Base-by-base conservation (phyloP, 1,284 basidiomycete genomes). In the Ganoderma resinaceum region DNA sequence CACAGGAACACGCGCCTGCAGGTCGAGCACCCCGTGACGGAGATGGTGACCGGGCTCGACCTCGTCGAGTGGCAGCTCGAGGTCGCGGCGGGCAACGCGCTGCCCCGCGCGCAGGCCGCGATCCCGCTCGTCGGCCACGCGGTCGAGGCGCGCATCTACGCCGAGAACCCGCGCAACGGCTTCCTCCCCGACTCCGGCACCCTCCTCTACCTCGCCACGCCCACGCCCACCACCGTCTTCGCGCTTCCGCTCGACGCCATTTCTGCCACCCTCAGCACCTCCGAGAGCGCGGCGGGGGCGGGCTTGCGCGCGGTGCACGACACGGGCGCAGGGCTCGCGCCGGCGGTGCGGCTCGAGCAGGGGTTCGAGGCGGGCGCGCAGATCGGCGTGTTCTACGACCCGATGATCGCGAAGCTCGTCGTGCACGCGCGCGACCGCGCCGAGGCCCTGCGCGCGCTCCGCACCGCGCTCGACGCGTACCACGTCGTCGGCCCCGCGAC, bases 141-240 rank as follows among this genome's bases (percentile, higher is more conserved):
- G 0, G 98, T 98, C 74, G 96, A 98, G 81, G 96, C 95, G 16
- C 90, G 96, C n/a, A 97, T 98, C 74, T 98, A 98, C 78, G 97
- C 96, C 7, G 96, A 98, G 80, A 95, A 96, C 75, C 95, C 95
- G n/a, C 86, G 95, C 74, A 95, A 94, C 78, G 89, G 94, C 78
- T 98, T 98, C 83, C 86, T 98, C 6, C 96, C 96, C 0, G 96
- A 98, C 77, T 95, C 95, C 23, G 96, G 96, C 1, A 84, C 85
- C 8, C 84, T 98, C 3, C 80, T 94, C 12, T 93, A 96, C 79
- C 87, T 96, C 61, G 91, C 92, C 0, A 94, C 92, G 0, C 93
- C 92, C 2, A 78, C 81, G 5, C 90, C 93, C 2, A 93, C 91
- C 0, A 85, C 89, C 66, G 78, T 81, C 40, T 92, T 92, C 72